A percentile compares a stretch with the other conserved stretches of the same genome.
phyloP scores from a whole-genome alignment of 352 stramenopile species.

The Phytophthora pini region DNA sequence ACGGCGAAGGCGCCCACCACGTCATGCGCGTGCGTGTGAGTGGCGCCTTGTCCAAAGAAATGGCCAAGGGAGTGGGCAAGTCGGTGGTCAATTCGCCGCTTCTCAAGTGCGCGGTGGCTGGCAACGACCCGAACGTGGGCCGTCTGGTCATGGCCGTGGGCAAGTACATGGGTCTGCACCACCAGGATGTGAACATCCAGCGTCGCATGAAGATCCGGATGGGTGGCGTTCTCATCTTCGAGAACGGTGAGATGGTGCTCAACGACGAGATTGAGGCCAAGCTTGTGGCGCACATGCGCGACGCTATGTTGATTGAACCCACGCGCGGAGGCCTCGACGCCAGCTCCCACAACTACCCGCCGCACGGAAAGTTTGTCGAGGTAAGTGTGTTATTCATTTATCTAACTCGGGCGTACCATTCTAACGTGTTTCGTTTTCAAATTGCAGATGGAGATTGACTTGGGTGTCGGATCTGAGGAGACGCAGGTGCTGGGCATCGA shows the following conservation, averaged over 20 bases:
- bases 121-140: constrained; percentile 99
- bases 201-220: constrained; percentile 88
- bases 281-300: constrained; percentile 95
- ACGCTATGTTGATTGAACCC: constrained; percentile 89
- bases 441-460: constrained; percentile 92
- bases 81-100: constrained; percentile 96
- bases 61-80: constrained; percentile 91
- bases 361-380: constrained; percentile 96
- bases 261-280: constrained; percentile 93
- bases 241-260: constrained; percentile 94
- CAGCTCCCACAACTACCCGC: constrained; percentile 91
- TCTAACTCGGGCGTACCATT: too few species aligned
- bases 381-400: constrained; percentile 25
- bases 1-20: constrained; percentile 98
- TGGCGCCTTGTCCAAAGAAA: constrained; percentile 76
- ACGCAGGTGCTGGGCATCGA: constrained; percentile 96
- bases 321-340: constrained; percentile 80
- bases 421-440: neutral
- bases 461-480: constrained; percentile 86
- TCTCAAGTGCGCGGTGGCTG: constrained; percentile 98
- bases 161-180: constrained; percentile 96
- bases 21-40: constrained; percentile 95
- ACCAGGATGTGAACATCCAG: constrained; percentile 82
- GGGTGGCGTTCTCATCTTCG: constrained; percentile 94
- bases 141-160: constrained; percentile 96